Base-by-base conservation (phyloP, 1,284 basidiomycete genomes). In the Austropuccinia psidii region DNA sequence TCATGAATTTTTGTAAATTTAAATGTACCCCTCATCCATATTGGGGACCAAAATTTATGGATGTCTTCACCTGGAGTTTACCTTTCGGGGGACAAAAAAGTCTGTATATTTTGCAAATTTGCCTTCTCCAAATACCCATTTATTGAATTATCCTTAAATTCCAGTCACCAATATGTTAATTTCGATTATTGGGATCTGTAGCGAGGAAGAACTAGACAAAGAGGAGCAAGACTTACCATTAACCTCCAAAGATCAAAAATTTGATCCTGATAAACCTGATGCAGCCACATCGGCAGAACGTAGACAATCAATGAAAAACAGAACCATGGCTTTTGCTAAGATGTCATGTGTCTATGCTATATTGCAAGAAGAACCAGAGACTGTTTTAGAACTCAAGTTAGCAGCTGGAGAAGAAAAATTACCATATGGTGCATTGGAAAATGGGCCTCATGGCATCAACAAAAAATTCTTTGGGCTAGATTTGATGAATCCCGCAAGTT, bases 41-140 rank as follows among this genome's bases (percentile, higher is more conserved):
- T 81, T 93, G 90, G 91, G 83, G 98, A 49, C 95, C 95, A 2
- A 98, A 98, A 83, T 98, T 98, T 78, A 97, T 98, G 90, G 93
- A 98, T 80, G 95, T 91, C 45, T 98, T 99, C 81, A 98, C 95
- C 0, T 98, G 96, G 96, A 93, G 90, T 85, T 83, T 98, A 77
- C 96, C 95, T 0, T 99, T 98, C 80, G 96, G 98, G 2, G 95
- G 93, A 75, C 93, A 96, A 81, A 96, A 96, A 83, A 95, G 91
- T 93, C 76, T 77, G 88, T 84, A 24, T 2, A 21, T 6, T 11
- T 5, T 27, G 9, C 11, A 35, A 19, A 15, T 29, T 77, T 57
- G 47, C 13, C 43, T 3, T 8, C 27, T 52, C 74, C 17, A 54
- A 27, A 33, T 27, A 60, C 57, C 33, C 41, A 39, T 57, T 47